These are phyloP conservation scores for Arxiozyma heterogenica DNA, from an alignment of 1,139 yeast species.

Conservation along the genomic window DNA sequence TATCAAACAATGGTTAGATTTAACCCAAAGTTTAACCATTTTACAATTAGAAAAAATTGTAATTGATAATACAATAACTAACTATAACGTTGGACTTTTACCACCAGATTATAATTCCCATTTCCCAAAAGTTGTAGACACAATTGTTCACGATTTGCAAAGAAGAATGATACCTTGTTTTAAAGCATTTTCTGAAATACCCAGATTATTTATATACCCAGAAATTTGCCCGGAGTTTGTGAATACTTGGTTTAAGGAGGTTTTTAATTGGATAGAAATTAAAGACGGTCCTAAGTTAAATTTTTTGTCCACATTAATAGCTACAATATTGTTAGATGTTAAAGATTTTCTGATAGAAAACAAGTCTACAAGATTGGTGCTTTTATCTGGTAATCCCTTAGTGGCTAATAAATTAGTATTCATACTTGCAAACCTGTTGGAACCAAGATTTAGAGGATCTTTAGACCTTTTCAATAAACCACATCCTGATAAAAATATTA, in stretches of 20 bases:
- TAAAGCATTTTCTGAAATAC: constrained; percentile 26
- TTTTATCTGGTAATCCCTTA: constrained; percentile 52
- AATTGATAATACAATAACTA: neutral
- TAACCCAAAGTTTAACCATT: neutral
- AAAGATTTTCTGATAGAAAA: constrained; percentile 27
- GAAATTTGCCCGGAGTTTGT: constrained; percentile 22
- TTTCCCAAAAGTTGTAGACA: constrained; percentile 16
- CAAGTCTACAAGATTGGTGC: constrained; percentile 41
- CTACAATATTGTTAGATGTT: constrained; percentile 38
- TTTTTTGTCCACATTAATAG: constrained; percentile 39
- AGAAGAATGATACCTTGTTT: constrained; percentile 27
- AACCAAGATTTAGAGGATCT: constrained; percentile 20
- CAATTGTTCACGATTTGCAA: constrained; percentile 21
- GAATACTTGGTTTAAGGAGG: constrained; percentile 48
- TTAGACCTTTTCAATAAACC: constrained; percentile 1
- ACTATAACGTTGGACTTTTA: constrained; percentile 5
- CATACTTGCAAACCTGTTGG: constrained; percentile 41
- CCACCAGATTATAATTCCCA: constrained; percentile 14
- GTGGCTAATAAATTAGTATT: constrained; percentile 53
- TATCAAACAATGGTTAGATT: constrained; percentile 22
- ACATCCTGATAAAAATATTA: neutral
- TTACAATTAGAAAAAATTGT: constrained; percentile 2
- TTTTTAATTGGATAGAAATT: constrained; percentile 52
- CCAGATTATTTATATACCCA: constrained; percentile 32
- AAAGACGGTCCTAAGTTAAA: constrained; percentile 42